Base-by-base conservation (phyloP, 352 stramenopile genomes). In the Phytophthora capsici region DNA sequence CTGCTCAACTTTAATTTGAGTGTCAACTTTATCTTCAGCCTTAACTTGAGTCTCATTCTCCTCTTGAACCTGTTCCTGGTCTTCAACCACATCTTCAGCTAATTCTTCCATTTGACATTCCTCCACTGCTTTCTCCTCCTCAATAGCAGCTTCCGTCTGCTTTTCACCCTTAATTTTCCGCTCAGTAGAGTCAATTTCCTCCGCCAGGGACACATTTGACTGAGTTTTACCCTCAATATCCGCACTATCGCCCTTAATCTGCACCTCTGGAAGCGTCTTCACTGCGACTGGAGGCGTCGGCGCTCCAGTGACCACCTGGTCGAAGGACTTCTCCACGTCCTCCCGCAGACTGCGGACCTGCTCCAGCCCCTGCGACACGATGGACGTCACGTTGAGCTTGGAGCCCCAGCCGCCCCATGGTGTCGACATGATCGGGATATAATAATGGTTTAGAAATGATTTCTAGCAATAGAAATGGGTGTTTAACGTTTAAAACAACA, bases 261-360 rank as follows among this genome's bases (percentile, higher is more conserved):
- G 40, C 36, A 46, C 45, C 32, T 44, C 52, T 26, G 8, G 17
- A 25, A n/a, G 6, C 40, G 20, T 47, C 30, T 30, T 51, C 10
- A 59, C 67, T 19, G 72, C 65, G 37, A 72, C 45, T 20, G 73
- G 67, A 10, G 60, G 62, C 52, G 63, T 36, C 22, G 63, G 68
- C 4, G 60, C 64, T 43, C 74, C 70, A 17, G 81, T 72, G 34
- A 95, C 83, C 34, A 86, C 83, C 59, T 95, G 82, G 46, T 95
- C 87, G 54, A 95, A 95, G 56, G 91, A 88, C 69, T 95, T 95
- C 69, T 95, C 87, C 49, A 95, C 87, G 60, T 95, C 87, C 65
- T 95, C 87, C 19, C 86, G 86, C 55, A 95, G 73, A 77, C 77
- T 92, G 38, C 70, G 80, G 52, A 95, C 87, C 63, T 95, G 87